phyloP scores from a whole-genome alignment of 352 stramenopile genomes.

The Halophytophthora polymorphica region DNA sequence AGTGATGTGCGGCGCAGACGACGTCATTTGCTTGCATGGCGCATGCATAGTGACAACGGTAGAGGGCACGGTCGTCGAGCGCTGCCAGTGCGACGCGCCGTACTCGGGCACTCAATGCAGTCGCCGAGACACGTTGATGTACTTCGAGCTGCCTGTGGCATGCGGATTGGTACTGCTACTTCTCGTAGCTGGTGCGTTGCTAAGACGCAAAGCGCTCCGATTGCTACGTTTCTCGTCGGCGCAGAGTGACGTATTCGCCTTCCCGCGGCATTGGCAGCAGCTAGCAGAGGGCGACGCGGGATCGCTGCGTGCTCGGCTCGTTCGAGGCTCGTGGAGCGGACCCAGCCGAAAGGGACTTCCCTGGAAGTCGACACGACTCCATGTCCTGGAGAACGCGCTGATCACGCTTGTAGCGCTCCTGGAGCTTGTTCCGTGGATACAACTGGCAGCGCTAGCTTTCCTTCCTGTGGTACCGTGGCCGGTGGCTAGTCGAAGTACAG shows the following conservation, averaged over 20 bases:
- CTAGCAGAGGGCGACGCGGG: background rate
- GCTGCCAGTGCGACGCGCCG: constrained; percentile 41
- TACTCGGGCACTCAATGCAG: constrained; percentile 52
- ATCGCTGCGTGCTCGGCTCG: constrained; percentile 5
- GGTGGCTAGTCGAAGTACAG: constrained; percentile 20
- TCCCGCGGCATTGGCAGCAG: constrained; percentile 29
- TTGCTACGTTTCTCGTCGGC: constrained; percentile 38
- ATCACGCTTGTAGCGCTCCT: constrained; percentile 28
- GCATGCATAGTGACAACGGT: constrained; percentile 24
- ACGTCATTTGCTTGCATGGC: constrained; percentile 48
- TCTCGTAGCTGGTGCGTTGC: constrained; percentile 26
- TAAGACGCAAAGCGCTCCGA: constrained; percentile 18
- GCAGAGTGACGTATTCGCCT: constrained; percentile 39
- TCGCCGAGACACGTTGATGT: constrained; percentile 32
- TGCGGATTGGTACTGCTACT: constrained; percentile 33
- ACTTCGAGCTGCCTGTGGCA: constrained; percentile 55
- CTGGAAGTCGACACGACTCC: constrained; percentile 14
- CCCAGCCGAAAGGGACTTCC: constrained; percentile 27
- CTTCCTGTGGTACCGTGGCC: constrained; percentile 56
- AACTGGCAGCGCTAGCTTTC: constrained; percentile 45
- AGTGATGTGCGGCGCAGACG: constrained; percentile 52
- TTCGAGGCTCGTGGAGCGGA: constrained; percentile 36
- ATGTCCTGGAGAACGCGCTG: constrained; percentile 28
- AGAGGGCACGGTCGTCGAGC: constrained; percentile 11
- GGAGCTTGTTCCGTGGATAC: constrained; percentile 48